Base-by-base conservation (phyloP, 495 filamentous ascomycete genomes). In the Penicillium coffeae region DNA sequence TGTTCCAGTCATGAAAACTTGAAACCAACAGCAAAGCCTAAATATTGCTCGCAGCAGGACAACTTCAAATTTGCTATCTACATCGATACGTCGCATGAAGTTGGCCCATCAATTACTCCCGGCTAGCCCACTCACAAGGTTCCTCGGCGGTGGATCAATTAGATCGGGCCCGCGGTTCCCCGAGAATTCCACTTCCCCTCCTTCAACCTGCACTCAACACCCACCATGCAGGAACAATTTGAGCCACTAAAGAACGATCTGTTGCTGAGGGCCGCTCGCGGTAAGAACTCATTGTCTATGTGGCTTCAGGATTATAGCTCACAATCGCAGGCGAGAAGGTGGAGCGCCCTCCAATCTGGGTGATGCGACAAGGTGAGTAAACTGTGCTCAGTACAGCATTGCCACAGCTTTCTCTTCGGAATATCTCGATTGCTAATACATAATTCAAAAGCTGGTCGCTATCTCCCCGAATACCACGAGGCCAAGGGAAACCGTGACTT, bases 391-490 rank as follows among this genome's bases (percentile, higher is more conserved):
- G 15, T 7, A 44, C 34, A 16, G 32, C 19, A 9, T n/a, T 10
- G n/a, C 27, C 21, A 15, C 14, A 48, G 42, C 27, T 47, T 3
- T 38, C 1, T 0, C 6, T 18, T 12, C 19, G 3, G 38, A 35
- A 45, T 8, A 15, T 19, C 20, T 15, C 30, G 33, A 41, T 42
- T 38, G 55, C 40, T 57, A 33, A 55, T 25, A 44, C 39, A 27
- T 35, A 55, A 27, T 47, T 15, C 12, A 45, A 50, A 52, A 95
- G 93, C 93, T 62, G 93, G 93, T 50, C 86, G 93, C 60, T 97
- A 98, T 66, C 89, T 98, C 39, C 93, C 93, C 40, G 93, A 98
- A 66, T 98, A 98, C 69, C 92, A 98, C 60, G 76, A 92, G 75
- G 90, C 84, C 33, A 98, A 98, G 76, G 90, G 84, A 39, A 73